These are phyloP conservation scores for Ascocoryne sarcoides DNA, from an alignment of 2,329 filamentous ascomycete genomes.

Conservation along the genomic window DNA sequence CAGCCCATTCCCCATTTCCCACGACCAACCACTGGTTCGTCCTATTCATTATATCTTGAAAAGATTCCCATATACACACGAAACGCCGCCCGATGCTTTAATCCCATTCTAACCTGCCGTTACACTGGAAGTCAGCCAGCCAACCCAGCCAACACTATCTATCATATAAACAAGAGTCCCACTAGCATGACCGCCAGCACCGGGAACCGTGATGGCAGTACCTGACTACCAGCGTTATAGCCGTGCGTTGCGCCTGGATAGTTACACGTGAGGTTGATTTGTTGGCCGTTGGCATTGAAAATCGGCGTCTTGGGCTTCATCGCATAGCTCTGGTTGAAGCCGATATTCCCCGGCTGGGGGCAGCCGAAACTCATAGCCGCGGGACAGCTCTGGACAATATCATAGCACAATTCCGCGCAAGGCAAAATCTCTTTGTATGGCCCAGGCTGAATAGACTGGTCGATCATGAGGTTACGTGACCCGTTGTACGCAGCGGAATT, in stretches of 20 bases:
- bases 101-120: slow-evolving; percentile 7
- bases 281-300: slow-evolving; percentile 13
- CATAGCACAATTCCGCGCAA: slow-evolving; percentile 80
- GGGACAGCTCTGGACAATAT: slow-evolving; percentile 78
- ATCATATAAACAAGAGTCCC: slow-evolving; percentile 11
- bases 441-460: slow-evolving; percentile 62
- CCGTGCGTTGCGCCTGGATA: slow-evolving; percentile 40
- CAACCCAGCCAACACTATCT: background rate
- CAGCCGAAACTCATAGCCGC: slow-evolving; percentile 67
- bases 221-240: slow-evolving; percentile 37
- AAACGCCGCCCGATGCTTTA: slow-evolving; percentile 21
- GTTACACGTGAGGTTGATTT: slow-evolving; percentile 42
- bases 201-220: slow-evolving; percentile 32
- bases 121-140: background rate
- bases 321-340: slow-evolving; percentile 41
- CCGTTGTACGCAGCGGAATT: slow-evolving; percentile 33
- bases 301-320: slow-evolving; percentile 22
- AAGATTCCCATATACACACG: slow-evolving; percentile 2
- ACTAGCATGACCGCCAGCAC: slow-evolving; percentile 10
- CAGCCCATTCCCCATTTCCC: too few relatives aligned
- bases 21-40: too few relatives aligned
- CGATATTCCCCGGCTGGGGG: slow-evolving; percentile 40
- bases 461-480: slow-evolving; percentile 66
- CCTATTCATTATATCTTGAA: too few relatives aligned
- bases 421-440: slow-evolving; percentile 92